Base-by-base conservation (phyloP, 2,329 filamentous ascomycete species). In the Herpotrichia juniperi region DNA sequence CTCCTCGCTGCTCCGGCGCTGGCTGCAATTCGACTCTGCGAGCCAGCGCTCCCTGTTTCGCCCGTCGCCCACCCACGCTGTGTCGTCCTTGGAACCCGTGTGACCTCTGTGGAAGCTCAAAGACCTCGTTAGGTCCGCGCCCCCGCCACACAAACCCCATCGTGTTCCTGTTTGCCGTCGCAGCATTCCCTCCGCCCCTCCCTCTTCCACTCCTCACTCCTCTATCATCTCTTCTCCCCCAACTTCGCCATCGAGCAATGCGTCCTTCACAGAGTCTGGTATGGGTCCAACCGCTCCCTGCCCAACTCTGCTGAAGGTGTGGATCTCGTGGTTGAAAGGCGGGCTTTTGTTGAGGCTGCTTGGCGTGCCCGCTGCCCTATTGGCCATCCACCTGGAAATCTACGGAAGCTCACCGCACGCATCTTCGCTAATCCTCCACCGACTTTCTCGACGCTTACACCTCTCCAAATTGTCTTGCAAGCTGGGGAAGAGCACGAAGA, bases 361-460 rank as follows among this genome's bases (percentile, higher is more conserved):
- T 17, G 61, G 66, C 53, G 49, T 69, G 7, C 66, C 69, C 17
- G 60, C 57, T 28, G 64, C 61, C 22, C 48, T 73, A 42, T 52
- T 72, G 46, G 59, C 62, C 46, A 58, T 71, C 25, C 66, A 66
- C 51, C 59, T 72, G 21, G 69, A 71, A 57, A 49, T 70, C 25
- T 60, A 63, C 55, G 61, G 63, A 31, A 59, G 51, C 53, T 66
- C 67, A 45, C 67, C 64, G 51, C 59, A 61, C 57, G 60, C 62
- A 43, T 56, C 63, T 34, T 66, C 66, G 59, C 64, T 69, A 48
- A 62, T 72, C 55, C 62, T 72, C 59, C 63, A 67, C 64, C 71
- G 70, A 43, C 65, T 72, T 49, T 64, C 62, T 34, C 63, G 63
- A 50, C 67, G 68, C 51, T 54, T 72, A 37, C 64, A 58, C 56